These are phyloP conservation scores for Eucalyptus virginea DNA, from an alignment of 345 rosid species.

Conservation along the genomic window DNA sequence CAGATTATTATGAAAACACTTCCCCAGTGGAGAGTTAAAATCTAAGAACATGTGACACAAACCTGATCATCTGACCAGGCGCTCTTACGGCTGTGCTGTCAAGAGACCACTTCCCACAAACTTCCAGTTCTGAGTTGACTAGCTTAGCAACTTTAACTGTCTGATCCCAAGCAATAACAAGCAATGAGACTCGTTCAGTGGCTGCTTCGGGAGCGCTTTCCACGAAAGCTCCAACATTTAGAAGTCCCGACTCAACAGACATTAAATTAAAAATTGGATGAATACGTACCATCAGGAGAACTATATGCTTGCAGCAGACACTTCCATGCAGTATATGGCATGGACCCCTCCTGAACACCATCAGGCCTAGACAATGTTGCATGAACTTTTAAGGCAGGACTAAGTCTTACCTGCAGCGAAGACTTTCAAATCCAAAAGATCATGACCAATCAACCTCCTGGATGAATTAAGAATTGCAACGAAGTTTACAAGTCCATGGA, in stretches of 20 bases:
- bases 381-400: slow-evolving; percentile 70
- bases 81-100: slow-evolving; percentile 81
- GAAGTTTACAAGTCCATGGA: slow-evolving; percentile 19
- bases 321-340: slow-evolving; percentile 98
- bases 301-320: slow-evolving; percentile 22
- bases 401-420: slow-evolving; percentile 61
- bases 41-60: too few relatives aligned
- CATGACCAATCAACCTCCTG: slow-evolving; percentile 1
- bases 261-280: not conserved
- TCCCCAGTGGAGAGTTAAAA: too few relatives aligned
- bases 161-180: slow-evolving; percentile 96
- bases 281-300: slow-evolving; percentile 30
- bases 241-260: not conserved
- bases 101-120: slow-evolving; percentile 83
- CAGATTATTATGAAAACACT: too few relatives aligned
- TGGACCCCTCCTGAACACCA: slow-evolving; percentile 92
- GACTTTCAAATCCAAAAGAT: not conserved
- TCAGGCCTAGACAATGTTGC: slow-evolving; percentile 82
- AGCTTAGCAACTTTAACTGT: slow-evolving; percentile 88
- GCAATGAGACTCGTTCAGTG: slow-evolving; percentile 62
- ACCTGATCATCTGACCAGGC: too few relatives aligned
- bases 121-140: slow-evolving; percentile 76
- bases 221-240: slow-evolving; percentile 15
- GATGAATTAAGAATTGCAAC: slow-evolving; percentile 5
- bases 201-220: slow-evolving; percentile 43